These are phyloP conservation scores for Gymnopilus dilepis DNA, from an alignment of 768 basidiomycete species.

Conservation along the genomic window DNA sequence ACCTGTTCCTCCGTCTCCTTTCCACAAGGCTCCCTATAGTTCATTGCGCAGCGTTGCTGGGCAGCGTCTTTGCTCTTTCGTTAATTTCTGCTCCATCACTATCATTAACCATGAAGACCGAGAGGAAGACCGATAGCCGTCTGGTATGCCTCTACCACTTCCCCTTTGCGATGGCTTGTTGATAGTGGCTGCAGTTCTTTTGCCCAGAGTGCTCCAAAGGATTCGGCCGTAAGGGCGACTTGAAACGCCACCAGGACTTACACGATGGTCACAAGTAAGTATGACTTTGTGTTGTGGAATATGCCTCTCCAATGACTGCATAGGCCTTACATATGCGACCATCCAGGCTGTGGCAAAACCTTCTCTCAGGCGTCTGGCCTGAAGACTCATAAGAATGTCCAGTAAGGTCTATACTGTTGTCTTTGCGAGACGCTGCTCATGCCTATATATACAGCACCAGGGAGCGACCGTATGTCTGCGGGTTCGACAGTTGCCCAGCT, in stretches of 20 bases:
- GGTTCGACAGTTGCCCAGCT: conserved; percentile 47
- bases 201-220: conserved; percentile 45
- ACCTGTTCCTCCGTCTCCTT: conserved; percentile 19
- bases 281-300: not conserved
- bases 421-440: not conserved
- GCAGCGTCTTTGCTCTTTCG: conserved; percentile 41
- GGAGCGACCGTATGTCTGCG: conserved; percentile 58
- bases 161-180: too few relatives aligned
- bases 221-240: conserved; percentile 65
- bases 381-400: conserved; percentile 67
- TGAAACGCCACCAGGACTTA: conserved; percentile 56
- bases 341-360: conserved; percentile 47
- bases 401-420: conserved; percentile 51
- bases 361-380: conserved; percentile 68
- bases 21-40: conserved; percentile 9
- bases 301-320: not conserved
- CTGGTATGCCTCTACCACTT: conserved; percentile 7
- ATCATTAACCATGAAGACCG: conserved; percentile 15
- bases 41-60: conserved; percentile 47
- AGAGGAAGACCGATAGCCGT: conserved; percentile 10
- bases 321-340: conserved; percentile 57
- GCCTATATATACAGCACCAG: conserved; percentile 43
- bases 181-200: not conserved
- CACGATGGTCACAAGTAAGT: conserved; percentile 60
- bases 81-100: conserved; percentile 11